Evolutionary conservation across 495 filamentous ascomycete species (phyloP), one percentile per base, ranked within the genome.

Genomic region (Barbatosphaeria neglecta): DNA sequence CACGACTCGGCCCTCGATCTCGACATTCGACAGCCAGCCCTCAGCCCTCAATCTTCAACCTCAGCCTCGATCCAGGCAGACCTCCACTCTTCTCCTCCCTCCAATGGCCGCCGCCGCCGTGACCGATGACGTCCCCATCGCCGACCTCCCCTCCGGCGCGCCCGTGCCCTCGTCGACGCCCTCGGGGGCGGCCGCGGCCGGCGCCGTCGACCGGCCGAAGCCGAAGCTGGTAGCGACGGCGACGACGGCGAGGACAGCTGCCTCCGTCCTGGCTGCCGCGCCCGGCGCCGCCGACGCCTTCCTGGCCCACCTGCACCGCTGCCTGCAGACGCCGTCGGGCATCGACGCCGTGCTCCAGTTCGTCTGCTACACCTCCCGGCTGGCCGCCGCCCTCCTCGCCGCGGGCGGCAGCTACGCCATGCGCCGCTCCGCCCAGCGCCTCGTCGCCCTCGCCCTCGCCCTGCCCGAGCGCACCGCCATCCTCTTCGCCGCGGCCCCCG

Each of bases 291-390:
- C 65, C 57, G 61, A 81, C 60, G 57, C 64, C 50, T 66, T 67
- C 55, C 49, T 79, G 55, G 41, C 74, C 58, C 66, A 77, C 64
- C 62, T 75, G 48, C 52, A 73, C 69, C 67, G 66, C 23, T 74
- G 79, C 52, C 66, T 84, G 41, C 71, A 75, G 45, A 78, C 70
- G 5, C 77, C 78, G 25, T 47, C 68, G 5, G 75, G 75, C 54
- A 79, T 80, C 50, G 81, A 85, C 66, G 75, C 73, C 10, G 63
- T 75, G 33, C 72, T 85, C 47, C 67, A 74, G 37, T 73, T 79
- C 45, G 59, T 82, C 50, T 80, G 81, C 52, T 87, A 90, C 67
- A 74, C 78, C 37, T 69, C 72, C 37, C 67, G 77, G 44, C 64
- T 82, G 28, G 46, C 58, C n/a, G 58, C 68, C 28, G 51, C 66